Evolutionary conservation across 129 eudicot species (phyloP).

Genomic region (Gnaphalium uliginosum): DNA sequence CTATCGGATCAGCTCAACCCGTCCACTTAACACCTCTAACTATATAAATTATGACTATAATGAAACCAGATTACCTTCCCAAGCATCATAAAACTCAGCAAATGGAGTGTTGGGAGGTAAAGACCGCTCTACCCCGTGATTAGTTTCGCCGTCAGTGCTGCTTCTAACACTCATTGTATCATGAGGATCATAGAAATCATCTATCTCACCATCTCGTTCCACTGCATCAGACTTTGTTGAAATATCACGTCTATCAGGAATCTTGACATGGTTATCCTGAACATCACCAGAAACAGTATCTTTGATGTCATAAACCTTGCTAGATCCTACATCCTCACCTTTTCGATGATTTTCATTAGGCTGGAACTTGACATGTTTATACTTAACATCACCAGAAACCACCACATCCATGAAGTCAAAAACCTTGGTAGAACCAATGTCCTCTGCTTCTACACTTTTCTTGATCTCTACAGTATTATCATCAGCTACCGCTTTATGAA

Average conservation of each 20-base stretch:
- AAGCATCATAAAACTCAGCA: constrained; percentile 91
- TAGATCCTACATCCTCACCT: constrained; percentile 23
- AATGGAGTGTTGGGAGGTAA: constrained; percentile 40
- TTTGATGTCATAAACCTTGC: constrained; percentile 18
- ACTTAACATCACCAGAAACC: constrained; percentile 29
- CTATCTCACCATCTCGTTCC: constrained; percentile 47
- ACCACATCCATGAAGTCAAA: constrained; percentile 17
- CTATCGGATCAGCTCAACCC: not conserved
- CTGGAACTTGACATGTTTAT: constrained; percentile 29
- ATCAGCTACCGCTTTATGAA: constrained; percentile 25
- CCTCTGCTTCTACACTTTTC: constrained; percentile 46
- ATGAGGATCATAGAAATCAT: constrained; percentile 67
- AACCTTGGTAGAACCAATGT: constrained; percentile 32
- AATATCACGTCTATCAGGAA: constrained; percentile 28
- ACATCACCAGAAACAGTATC: constrained; percentile 18
- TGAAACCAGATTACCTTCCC: constrained; percentile 71
- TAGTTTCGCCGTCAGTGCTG: constrained; percentile 50
- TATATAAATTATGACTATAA: not conserved
- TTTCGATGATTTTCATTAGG: constrained; percentile 20
- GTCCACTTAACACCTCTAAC: constrained; percentile 6
- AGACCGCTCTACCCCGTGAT: constrained; percentile 44
- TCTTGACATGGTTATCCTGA: constrained; percentile 25
- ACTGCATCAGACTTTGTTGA: constrained; percentile 25
- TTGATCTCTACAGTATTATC: constrained; percentile 42
- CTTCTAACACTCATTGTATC: constrained; percentile 69